phyloP scores from a whole-genome alignment of 2,329 filamentous ascomycete species.

The Rhytidhysteron rufulum region DNA sequence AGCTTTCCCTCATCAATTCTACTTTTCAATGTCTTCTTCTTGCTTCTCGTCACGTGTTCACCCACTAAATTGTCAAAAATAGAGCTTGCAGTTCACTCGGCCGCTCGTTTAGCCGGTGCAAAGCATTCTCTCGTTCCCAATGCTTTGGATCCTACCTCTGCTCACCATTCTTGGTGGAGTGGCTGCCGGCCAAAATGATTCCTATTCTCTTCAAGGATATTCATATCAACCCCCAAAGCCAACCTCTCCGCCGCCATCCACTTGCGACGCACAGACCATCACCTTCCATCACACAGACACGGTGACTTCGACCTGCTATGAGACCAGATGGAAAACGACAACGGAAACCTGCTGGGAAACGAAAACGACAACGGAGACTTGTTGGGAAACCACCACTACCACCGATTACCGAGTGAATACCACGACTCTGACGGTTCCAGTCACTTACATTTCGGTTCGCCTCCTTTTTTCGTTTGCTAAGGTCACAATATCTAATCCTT shows the following conservation, averaged over 20 bases:
- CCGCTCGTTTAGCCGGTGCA: constrained; percentile 22
- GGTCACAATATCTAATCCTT: no score
- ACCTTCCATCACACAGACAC: constrained; percentile 3
- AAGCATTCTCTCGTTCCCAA: constrained; percentile 25
- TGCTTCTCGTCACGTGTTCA: constrained; percentile 18
- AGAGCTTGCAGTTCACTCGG: constrained; percentile 18
- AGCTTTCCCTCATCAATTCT: not conserved
- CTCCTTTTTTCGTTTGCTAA: no score
- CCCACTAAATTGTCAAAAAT: constrained; percentile 6
- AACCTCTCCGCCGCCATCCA: not conserved
- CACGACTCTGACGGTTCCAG: not conserved
- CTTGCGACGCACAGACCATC: constrained; percentile 3
- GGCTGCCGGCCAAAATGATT: not conserved
- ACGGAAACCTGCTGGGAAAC: not conserved
- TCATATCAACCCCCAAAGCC: not conserved
- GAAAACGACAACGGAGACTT: not conserved
- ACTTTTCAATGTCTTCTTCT: constrained; percentile 1
- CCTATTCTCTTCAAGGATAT: not conserved
- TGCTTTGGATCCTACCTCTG: constrained; percentile 23
- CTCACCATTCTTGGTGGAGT: constrained; percentile 20
- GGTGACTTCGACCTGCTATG: not conserved
- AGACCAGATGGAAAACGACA: not conserved
- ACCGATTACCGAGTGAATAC: not conserved
- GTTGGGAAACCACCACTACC: not conserved
- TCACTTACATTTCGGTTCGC: no score